Base-by-base conservation (phyloP, 2,329 filamentous ascomycete genomes). In the Alternaria conjuncta region DNA sequence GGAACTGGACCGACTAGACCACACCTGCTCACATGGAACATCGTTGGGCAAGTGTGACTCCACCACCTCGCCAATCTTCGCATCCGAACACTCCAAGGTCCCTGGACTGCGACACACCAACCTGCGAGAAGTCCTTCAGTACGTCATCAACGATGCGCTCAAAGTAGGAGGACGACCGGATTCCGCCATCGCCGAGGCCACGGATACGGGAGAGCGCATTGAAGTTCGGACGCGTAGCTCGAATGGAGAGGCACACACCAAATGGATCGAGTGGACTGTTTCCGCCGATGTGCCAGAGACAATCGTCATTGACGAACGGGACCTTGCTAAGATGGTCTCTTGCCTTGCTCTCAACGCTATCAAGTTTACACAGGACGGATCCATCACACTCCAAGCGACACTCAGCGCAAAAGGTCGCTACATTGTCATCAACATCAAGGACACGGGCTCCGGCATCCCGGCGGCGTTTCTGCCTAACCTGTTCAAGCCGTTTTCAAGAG, bases 381-480 rank as follows among this genome's bases (percentile, higher is more conserved):
- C 79, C 12, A 90, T 92, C 59, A 85, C 80, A 2, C 79, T 92
- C 12, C 78, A 78, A 50, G 87, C 86, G 5, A 84, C 82, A 6
- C 81, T 89, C 45, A 86, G 85, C 57, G 77, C 79, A 32, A 85
- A 82, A 57, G 74, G 78, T 5, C 84, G 85, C 32, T 86, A 87
- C 71, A 82, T 91, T 45, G 81, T 88, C 47, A 87, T 92, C 72
- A 86, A 83, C 65, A 84, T 92, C 59, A 82, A 83, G 15, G 90
- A 92, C 76, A 90, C 89, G 18, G 90, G 90, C 8, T 86, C 87
- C 53, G 90, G 90, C 5, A 92, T 92, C 49, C 88, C 89, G 0
- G 84, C 86, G 53, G 87, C 86, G 12, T 92, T 92, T 71, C 78
- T 90, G 54, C 87, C 88, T 0, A 86, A 87, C 58, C 82, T 92